Conservation (phyloP, 1,284 basidiomycete species). For the Fistulinella staudtii region DNA sequence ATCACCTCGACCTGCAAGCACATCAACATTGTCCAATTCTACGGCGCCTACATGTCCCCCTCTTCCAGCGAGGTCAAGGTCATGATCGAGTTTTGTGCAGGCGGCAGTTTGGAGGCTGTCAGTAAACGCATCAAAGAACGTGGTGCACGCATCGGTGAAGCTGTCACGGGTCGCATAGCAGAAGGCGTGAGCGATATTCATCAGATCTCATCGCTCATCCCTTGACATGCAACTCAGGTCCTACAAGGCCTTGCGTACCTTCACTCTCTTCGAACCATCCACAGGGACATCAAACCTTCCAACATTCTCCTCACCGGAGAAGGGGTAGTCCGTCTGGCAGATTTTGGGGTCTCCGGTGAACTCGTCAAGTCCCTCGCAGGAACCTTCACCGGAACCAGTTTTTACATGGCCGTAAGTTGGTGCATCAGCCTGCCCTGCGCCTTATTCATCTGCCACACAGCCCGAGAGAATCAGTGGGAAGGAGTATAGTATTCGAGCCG, state of each 20-base stretch:
- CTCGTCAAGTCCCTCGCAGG: constrained; percentile 88
- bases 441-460: constrained; percentile 37
- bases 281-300: constrained; percentile 97
- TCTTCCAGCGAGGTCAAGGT: constrained; percentile 93
- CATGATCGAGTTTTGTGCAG: constrained; percentile 93
- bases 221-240: constrained; percentile 47
- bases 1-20: constrained; percentile 87
- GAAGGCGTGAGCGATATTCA: constrained; percentile 64
- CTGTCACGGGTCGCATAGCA: constrained; percentile 87
- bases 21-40: constrained; percentile 88
- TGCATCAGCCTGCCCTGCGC: not conserved
- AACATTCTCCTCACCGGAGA: constrained; percentile 87
- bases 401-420: constrained; percentile 93
- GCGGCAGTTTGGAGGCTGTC: constrained; percentile 83
- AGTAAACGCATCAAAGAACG: constrained; percentile 82
- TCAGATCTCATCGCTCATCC: constrained; percentile 6
- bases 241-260: constrained; percentile 91
- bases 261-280: constrained; percentile 88
- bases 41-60: constrained; percentile 93
- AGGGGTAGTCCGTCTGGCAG: constrained; percentile 89
- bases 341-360: constrained; percentile 97
- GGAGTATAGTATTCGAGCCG: constrained; percentile 89
- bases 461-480: constrained; percentile 91
- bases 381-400: constrained; percentile 95
- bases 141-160: constrained; percentile 83